Conservation (phyloP, 2,329 filamentous ascomycete genomes). For the Penicillium digitatum region DNA sequence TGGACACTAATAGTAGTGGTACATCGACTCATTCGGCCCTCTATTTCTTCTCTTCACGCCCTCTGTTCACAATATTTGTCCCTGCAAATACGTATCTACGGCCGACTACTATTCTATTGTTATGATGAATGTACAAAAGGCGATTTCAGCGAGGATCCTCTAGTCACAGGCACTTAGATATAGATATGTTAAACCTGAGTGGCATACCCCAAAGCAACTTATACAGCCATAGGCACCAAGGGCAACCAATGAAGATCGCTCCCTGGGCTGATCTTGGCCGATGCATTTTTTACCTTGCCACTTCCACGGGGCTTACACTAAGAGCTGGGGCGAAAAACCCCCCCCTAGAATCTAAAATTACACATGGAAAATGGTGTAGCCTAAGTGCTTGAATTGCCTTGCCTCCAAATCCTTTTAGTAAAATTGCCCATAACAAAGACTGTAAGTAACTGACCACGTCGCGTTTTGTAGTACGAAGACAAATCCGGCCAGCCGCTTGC, state of each 20-base stretch:
- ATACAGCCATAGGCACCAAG: neutral
- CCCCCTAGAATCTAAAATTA: constrained; percentile 1
- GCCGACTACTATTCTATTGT: neutral
- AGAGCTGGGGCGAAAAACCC: neutral
- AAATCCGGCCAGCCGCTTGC: constrained; percentile 5
- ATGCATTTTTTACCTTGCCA: constrained; percentile 11
- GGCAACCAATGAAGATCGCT: constrained; percentile 3
- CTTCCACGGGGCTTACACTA: neutral
- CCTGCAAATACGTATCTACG: too few species aligned
- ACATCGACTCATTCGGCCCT: too few species aligned
- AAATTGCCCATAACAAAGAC: neutral
- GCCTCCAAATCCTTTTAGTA: neutral
- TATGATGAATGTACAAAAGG: neutral
- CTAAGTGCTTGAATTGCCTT: constrained; percentile 11
- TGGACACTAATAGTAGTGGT: too few species aligned
- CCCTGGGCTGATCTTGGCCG: neutral
- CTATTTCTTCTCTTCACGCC: too few species aligned
- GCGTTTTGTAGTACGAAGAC: constrained; percentile 11
- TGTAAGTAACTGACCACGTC: constrained; percentile 20
- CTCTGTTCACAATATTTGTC: too few species aligned
- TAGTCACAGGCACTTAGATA: neutral
- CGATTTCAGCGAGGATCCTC: neutral
- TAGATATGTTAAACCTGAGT: neutral
- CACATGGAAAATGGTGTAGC: constrained; percentile 25
- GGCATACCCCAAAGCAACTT: neutral